Conservation (phyloP, 1,284 basidiomycete genomes). For the Tilletia setariae region DNA sequence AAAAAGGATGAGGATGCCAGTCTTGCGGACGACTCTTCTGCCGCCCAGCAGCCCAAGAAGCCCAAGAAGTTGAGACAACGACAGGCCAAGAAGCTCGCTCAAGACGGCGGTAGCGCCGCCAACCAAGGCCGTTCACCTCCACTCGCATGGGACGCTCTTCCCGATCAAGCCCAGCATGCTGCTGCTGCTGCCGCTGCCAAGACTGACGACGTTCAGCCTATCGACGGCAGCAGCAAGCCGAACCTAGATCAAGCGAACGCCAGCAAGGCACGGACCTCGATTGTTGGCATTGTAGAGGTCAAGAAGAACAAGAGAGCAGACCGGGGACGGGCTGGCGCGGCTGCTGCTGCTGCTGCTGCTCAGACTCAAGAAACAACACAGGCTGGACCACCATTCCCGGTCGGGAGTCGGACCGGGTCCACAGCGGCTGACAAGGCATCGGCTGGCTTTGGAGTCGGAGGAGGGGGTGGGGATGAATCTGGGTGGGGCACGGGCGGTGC, state of each 20-base stretch:
- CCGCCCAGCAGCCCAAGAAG: background rate
- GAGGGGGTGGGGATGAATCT: too few species aligned
- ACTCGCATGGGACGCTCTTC: background rate
- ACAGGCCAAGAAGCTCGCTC: background rate
- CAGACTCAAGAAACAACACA: too few species aligned
- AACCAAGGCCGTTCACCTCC: too few species aligned
- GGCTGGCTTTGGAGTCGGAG: too few species aligned
- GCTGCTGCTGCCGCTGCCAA: background rate
- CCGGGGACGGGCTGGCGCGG: too few species aligned
- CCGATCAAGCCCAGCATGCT: too few species aligned
- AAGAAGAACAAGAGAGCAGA: background rate
- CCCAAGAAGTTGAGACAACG: background rate
- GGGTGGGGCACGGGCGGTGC: too few species aligned
- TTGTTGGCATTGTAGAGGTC: background rate
- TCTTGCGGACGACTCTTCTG: background rate
- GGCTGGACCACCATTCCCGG: too few species aligned
- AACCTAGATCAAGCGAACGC: background rate
- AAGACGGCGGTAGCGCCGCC: background rate
- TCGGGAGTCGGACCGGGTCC: too few species aligned
- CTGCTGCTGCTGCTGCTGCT: too few species aligned
- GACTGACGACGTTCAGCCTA: background rate
- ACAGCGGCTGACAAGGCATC: too few species aligned
- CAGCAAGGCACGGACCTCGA: background rate
- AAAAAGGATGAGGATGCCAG: background rate
- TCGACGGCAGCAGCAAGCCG: background rate